Evolutionary conservation across 2,329 filamentous ascomycete species (phyloP), one percentile per base, ranked within the genome.

Genomic region (Curvularia verruculosa): DNA sequence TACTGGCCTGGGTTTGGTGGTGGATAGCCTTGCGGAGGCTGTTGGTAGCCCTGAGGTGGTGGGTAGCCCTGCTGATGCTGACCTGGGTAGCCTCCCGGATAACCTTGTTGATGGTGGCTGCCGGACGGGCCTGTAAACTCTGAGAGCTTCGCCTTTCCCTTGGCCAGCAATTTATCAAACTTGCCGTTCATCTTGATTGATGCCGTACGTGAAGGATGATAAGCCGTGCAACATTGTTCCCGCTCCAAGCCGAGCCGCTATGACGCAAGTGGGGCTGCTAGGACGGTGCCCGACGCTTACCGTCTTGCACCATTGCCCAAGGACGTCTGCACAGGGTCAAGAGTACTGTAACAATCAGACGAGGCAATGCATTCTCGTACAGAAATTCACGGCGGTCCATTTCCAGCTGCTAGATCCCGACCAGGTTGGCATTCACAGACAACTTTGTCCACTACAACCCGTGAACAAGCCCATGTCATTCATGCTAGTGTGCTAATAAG

Each of bases 141-240:
- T 48, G 73, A 71, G n/a, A 73, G 65, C 49, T 76, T 75, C 3
- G 71, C 71, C 56, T 75, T 76, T 41, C 74, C 74, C 43, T 75
- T 75, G 31, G 73, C 73, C 40, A 76, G 59, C 5, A 74, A 60
- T 50, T 75, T 75, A 58, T 76, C 72, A 28, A 75, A 61, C 5
- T 65, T 60, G 34, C 53, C 50, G 28, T 70, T 69, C 72, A 75
- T 74, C 37, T 45, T 58, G 34, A 39, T 54, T 19, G 56, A 49
- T 53, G 45, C 37, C 18, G 34, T 52, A 49, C 12, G 23, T 41
- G 36, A 26, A 52, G 23, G 39, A 46, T 39, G 34, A 26, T 19
- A 29, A 28, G 19, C 15, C 7, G 50, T 52, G 49, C 43, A 39
- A 53, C 54, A 49, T 52, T 23, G 39, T 41, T 49, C 51, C n/a